Percentiles rank a stretch among this genome's conserved stretches.
Evolutionary conservation across 768 basidiomycete genomes (phyloP).

Genomic region (Suillus discolor): DNA sequence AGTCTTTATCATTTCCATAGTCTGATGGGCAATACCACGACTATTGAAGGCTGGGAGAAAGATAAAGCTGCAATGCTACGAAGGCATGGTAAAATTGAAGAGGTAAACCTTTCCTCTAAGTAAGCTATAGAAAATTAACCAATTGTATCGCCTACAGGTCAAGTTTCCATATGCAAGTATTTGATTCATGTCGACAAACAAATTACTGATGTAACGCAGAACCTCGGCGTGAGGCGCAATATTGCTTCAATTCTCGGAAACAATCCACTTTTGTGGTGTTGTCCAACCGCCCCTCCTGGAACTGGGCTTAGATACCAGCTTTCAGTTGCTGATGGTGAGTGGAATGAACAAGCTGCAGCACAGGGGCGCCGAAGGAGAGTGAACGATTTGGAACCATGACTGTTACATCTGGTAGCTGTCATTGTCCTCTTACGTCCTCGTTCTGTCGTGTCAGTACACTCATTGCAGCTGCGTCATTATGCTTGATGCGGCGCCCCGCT

Average conservation of each 20-base stretch:
- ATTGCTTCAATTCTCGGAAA: slow-evolving; percentile 75
- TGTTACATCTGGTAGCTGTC: slow-evolving; percentile 7
- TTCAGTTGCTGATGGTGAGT: slow-evolving; percentile 76
- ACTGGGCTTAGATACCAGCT: slow-evolving; percentile 80
- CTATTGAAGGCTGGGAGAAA: slow-evolving; percentile 98
- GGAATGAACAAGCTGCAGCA: slow-evolving; percentile 43
- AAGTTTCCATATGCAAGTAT: slow-evolving; percentile 88
- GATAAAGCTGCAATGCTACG: slow-evolving; percentile 89
- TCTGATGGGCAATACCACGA: slow-evolving; percentile 81
- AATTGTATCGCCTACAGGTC: slow-evolving; percentile 45
- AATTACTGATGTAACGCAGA: slow-evolving; percentile 45
- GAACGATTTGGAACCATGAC: slow-evolving; percentile 11
- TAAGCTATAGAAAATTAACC: not conserved
- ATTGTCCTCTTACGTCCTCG: slow-evolving; percentile 9
- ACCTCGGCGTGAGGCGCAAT: slow-evolving; percentile 77
- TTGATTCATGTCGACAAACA: not conserved
- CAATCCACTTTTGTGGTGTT: slow-evolving; percentile 82
- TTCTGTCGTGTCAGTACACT: slow-evolving; percentile 7
- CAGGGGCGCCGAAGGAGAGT: slow-evolving; percentile 15
- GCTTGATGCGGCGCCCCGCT: slow-evolving; percentile 30
- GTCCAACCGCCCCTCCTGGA: slow-evolving; percentile 67
- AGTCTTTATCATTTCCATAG: slow-evolving; percentile 88
- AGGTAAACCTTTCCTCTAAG: slow-evolving; percentile 44
- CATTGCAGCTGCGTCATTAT: slow-evolving; percentile 11
- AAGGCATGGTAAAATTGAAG: slow-evolving; percentile 80